phyloP scores from a whole-genome alignment of 305 asterid genomes.

The Fraxinus greggii region DNA sequence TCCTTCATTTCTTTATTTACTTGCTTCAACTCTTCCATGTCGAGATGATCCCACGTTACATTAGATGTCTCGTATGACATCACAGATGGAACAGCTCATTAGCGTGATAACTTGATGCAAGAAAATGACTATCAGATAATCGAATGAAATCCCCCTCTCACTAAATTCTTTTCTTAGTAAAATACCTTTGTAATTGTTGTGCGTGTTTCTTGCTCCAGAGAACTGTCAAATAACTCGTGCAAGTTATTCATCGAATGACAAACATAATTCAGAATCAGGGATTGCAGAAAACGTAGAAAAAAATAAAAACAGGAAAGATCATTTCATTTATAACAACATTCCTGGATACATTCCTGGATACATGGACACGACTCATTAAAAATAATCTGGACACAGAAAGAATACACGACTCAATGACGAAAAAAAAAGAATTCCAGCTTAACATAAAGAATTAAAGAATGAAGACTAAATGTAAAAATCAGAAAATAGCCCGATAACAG shows the following conservation, averaged over 20 bases:
- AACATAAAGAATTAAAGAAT: conserved; percentile 38
- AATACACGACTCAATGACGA: background rate
- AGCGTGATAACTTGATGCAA: no score
- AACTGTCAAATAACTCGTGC: background rate
- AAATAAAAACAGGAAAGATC: background rate
- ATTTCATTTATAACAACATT: background rate
- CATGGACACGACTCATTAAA: background rate
- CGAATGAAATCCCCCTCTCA: background rate
- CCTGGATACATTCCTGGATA: background rate
- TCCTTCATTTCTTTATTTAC: background rate
- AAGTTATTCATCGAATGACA: background rate
- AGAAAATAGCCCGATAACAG: conserved; percentile 4
- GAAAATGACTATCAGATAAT: no score
- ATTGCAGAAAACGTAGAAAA: background rate
- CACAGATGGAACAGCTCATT: no score
- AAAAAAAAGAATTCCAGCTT: conserved; percentile 27
- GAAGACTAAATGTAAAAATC: conserved; percentile 16
- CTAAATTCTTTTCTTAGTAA: background rate
- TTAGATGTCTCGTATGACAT: no score
- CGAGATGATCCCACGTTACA: no score
- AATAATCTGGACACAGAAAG: background rate
- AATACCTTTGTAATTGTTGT: no score
- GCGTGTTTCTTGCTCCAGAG: no score
- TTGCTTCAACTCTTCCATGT: background rate
- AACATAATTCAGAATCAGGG: background rate